Percentiles rank a stretch among this genome's conserved stretches.
Evolutionary conservation across 75 land plant genomes (phyloP).

Genomic region (Cunninghamia lanceolata): DNA sequence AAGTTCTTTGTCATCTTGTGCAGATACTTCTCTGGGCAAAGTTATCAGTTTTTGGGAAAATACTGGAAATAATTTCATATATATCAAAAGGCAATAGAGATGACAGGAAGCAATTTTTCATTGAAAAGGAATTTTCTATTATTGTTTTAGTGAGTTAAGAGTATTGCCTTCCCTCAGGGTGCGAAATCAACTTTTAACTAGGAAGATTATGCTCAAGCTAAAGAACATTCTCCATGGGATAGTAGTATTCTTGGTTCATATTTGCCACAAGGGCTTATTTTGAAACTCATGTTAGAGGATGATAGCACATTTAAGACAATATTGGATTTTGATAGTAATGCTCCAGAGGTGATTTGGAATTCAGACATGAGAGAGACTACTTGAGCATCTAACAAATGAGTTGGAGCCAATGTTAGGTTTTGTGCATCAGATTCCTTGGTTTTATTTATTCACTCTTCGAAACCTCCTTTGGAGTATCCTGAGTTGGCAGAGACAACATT

Average conservation of each 20-base stretch:
- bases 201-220: slow-evolving; percentile 5
- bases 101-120: slow-evolving; percentile 37
- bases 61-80: slow-evolving; percentile 15
- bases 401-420: slow-evolving; percentile 40
- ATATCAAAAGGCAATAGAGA: slow-evolving; percentile 24
- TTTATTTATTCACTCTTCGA: slow-evolving; percentile 41
- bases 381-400: slow-evolving; percentile 34
- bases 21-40: slow-evolving; percentile 51
- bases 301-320: slow-evolving; percentile 26
- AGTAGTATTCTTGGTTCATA: slow-evolving; percentile 35
- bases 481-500: slow-evolving; percentile 44
- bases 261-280: slow-evolving; percentile 36
- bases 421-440: slow-evolving; percentile 44
- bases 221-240: slow-evolving; percentile 38
- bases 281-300: slow-evolving; percentile 48
- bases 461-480: slow-evolving; percentile 35
- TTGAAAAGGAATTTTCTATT: background rate
- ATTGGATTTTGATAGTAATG: slow-evolving; percentile 33
- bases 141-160: slow-evolving; percentile 3
- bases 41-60: slow-evolving; percentile 36
- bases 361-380: slow-evolving; percentile 31
- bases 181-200: slow-evolving; percentile 17
- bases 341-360: slow-evolving; percentile 45
- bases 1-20: slow-evolving; percentile 47
- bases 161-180: slow-evolving; percentile 10